Base-by-base conservation (phyloP, 1,139 yeast species). In the Zygosaccharomyces pseudobailii region DNA sequence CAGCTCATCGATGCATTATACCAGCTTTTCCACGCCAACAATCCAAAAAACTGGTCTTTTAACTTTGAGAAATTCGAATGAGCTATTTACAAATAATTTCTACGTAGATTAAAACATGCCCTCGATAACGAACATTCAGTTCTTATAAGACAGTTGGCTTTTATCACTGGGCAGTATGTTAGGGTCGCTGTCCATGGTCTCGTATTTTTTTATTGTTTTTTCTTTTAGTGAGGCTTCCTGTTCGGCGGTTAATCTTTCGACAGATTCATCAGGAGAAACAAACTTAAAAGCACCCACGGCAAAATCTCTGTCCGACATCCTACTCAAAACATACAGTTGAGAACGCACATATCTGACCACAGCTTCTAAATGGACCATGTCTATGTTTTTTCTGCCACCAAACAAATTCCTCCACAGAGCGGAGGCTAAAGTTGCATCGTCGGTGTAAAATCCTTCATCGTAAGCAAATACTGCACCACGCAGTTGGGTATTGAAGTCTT, bases 341-440 rank as follows among this genome's bases (percentile, higher is more conserved):
- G 88, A 82, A 65, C 97, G 81, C 38, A 89, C 84, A 63, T 90
- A 90, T 54, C 87, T 87, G 24, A 90, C 87, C 60, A 87, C 74
- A 7, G 94, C 92, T 66, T 90, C 97, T 37, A 94, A 71, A 54
- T 87, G 90, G 51, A 86, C 80, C 68, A 85, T 75, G 67, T 92
- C 96, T 31, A 85, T 82, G 55, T 87, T 84, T 31, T 81, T 80
- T 65, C 87, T 82, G 48, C 95, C 96, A 58, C 87, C 87, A 69
- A 89, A 92, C 51, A 92, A 70, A 63, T 89, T 89, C 73, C 97
- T 81, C 95, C 95, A 87, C 37, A 90, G 68, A 0, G 97, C 96
- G 37, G 86, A 80, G 2, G 95, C 96, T 52, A 90, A 71, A 1
- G 92, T 87, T 22, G 87, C 80, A 66, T 90, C 97, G 55, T 84